Conservation (phyloP, 1,139 yeast species). For the Zygoascus sp. region DNA sequence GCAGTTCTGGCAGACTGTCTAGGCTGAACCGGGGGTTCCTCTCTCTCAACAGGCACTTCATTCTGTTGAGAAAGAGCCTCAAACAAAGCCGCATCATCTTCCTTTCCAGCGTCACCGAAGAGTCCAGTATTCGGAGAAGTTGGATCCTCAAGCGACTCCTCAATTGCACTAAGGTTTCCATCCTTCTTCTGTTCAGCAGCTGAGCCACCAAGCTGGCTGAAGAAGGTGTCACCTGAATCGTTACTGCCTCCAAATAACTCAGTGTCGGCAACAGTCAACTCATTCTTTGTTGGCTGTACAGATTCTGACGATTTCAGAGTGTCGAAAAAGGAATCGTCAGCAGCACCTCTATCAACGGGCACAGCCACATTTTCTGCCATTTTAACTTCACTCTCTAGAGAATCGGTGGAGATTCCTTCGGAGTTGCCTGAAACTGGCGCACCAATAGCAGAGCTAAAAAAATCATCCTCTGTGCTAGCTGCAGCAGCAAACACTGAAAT, state of each 20-base stretch:
- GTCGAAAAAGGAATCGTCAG: constrained; percentile 23
- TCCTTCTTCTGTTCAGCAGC: background rate
- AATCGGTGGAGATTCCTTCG: background rate
- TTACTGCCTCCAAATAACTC: constrained; percentile 4
- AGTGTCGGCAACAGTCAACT: too few species aligned
- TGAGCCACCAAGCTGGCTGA: constrained; percentile 1
- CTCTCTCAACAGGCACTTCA: background rate
- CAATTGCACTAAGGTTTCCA: background rate
- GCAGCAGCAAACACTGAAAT: constrained; percentile 11
- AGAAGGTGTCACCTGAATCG: constrained; percentile 11
- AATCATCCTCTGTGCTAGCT: constrained; percentile 5
- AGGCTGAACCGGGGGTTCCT: background rate
- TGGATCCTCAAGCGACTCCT: background rate
- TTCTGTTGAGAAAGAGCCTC: background rate
- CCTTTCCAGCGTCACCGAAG: background rate
- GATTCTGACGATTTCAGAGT: background rate
- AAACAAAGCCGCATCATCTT: background rate
- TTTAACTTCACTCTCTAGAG: too few species aligned
- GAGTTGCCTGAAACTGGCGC: background rate
- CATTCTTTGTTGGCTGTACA: constrained; percentile 1
- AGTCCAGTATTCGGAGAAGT: background rate
- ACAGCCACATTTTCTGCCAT: constrained; percentile 20
- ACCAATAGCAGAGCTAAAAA: constrained; percentile 1
- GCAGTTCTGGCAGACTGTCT: background rate
- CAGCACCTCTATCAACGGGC: constrained; percentile 14